These are phyloP conservation scores for Penicillium subrubescens DNA, from an alignment of 495 filamentous ascomycete species.

Conservation along the genomic window DNA sequence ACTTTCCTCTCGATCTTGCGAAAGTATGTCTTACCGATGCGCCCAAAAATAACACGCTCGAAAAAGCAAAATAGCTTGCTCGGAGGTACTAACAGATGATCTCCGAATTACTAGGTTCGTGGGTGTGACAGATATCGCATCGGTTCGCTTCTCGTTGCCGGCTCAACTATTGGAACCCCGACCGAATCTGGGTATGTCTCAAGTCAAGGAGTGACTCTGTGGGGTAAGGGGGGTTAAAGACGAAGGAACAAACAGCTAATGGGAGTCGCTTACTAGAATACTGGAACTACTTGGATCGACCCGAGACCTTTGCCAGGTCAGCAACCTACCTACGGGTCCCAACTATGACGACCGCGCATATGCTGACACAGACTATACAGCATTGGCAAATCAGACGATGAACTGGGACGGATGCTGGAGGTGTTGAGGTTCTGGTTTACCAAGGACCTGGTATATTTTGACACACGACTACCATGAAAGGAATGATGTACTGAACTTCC, in stretches of 20 bases:
- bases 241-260: constrained; percentile 3
- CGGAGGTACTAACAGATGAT: background rate
- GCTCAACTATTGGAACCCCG: constrained; percentile 94
- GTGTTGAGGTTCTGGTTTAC: constrained; percentile 97
- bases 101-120: constrained; percentile 65
- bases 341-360: constrained; percentile 21
- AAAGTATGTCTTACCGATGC: constrained; percentile 56
- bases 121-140: constrained; percentile 91
- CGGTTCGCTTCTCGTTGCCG: constrained; percentile 92
- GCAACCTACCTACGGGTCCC: constrained; percentile 28
- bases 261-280: constrained; percentile 64
- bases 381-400: constrained; percentile 92
- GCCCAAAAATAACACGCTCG: background rate
- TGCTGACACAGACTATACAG: constrained; percentile 53
- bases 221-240: constrained; percentile 1
- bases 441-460: constrained; percentile 74
- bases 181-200: constrained; percentile 74
- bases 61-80: background rate
- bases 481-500: constrained; percentile 18
- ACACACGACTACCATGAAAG: background rate
- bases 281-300: constrained; percentile 96
- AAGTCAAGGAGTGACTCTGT: background rate
- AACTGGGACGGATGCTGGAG: constrained; percentile 88
- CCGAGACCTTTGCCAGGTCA: constrained; percentile 86
- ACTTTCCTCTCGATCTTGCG: constrained; percentile 81